Evolutionary conservation across 108 stramenopile genomes (phyloP), one percentile per base, ranked within the genome.

Genomic region (Nitzschia sp.): DNA sequence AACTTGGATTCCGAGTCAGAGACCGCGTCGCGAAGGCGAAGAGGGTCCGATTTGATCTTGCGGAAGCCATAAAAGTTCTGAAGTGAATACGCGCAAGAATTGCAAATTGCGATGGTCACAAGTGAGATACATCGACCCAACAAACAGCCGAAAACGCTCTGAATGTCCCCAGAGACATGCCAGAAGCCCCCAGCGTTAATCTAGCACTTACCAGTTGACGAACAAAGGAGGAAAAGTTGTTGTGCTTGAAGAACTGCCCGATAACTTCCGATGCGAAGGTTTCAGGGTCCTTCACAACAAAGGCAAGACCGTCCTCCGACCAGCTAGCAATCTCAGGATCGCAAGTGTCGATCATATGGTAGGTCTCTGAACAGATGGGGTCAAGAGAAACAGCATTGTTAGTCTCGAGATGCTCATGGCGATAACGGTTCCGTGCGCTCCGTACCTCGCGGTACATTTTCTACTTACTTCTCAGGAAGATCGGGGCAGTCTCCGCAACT

Each of bases 201-300:
- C 9, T 13, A 29, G 24, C 2, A 62, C 61, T 38, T 46, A 62
- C 61, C 49, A 97, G 82, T 62, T 97, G 97, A 0, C 97, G 89
- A 15, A 97, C 95, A 66, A 97, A 97, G 31, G 83, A 85, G 15
- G 78, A 74, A 72, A 94, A 96, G 85, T 97, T 96, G 64, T 87
- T 91, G 81, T 97, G 97, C 80, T 97, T 97, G 91, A 97, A 97
- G 56, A 83, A 97, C 45, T 91, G 82, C 18, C 61, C 61, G 24
- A 97, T 91, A 24, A 89, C 68, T 4, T 88, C 84, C 1, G 75
- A 60, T 9, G 93, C 90, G 63, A 95, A 92, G 1, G 54, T 49
- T 13, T 88, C 87, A 2, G 82, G 79, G 30, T 95, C 87, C 63
- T 95, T 91, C 45, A 95, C 87, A 3, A 89, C 74, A 53, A 95